Conservation (phyloP, 2,329 filamentous ascomycete genomes). For the Trichophyton rubrum region DNA sequence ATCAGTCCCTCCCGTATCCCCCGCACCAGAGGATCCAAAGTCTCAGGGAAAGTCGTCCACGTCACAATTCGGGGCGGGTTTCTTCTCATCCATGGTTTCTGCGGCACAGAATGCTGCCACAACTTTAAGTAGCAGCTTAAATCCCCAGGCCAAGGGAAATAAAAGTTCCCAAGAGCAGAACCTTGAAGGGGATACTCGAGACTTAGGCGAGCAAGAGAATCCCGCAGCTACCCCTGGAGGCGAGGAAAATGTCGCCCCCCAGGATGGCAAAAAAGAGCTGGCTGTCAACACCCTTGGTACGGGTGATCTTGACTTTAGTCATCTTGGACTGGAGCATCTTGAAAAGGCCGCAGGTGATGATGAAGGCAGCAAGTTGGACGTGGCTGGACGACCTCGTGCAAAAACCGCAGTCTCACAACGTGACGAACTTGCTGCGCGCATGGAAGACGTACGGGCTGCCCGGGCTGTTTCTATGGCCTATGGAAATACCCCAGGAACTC, state of each 20-base stretch:
- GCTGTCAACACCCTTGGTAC: slow-evolving; percentile 81
- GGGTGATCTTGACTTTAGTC: slow-evolving; percentile 78
- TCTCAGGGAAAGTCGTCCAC: slow-evolving; percentile 42
- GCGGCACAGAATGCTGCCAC: slow-evolving; percentile 86
- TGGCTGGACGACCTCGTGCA: slow-evolving; percentile 23
- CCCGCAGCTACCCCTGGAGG: slow-evolving; percentile 24
- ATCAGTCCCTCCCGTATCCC: slow-evolving; percentile 59
- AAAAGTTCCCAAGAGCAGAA: slow-evolving; percentile 23
- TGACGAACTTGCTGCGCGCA: slow-evolving; percentile 44
- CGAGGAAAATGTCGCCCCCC: slow-evolving; percentile 22
- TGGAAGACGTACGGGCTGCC: slow-evolving; percentile 47
- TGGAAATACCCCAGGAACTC: slow-evolving; percentile 26
- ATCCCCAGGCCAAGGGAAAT: slow-evolving; percentile 37
- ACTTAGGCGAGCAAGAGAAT: slow-evolving; percentile 18
- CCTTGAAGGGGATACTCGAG: slow-evolving; percentile 21
- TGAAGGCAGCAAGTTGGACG: slow-evolving; percentile 26
- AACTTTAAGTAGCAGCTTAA: slow-evolving; percentile 55
- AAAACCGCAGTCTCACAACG: slow-evolving; percentile 25
- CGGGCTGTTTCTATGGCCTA: slow-evolving; percentile 52
- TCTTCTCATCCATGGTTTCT: slow-evolving; percentile 89
- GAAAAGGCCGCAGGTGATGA: slow-evolving; percentile 28
- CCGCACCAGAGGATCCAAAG: slow-evolving; percentile 55
- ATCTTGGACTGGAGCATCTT: slow-evolving; percentile 56
- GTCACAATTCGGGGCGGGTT: slow-evolving; percentile 45
- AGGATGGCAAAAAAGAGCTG: slow-evolving; percentile 46